A percentile compares a stretch with the other conserved stretches of the same genome.
Evolutionary conservation across 768 basidiomycete genomes (phyloP).

Genomic region (Mycena maculata): DNA sequence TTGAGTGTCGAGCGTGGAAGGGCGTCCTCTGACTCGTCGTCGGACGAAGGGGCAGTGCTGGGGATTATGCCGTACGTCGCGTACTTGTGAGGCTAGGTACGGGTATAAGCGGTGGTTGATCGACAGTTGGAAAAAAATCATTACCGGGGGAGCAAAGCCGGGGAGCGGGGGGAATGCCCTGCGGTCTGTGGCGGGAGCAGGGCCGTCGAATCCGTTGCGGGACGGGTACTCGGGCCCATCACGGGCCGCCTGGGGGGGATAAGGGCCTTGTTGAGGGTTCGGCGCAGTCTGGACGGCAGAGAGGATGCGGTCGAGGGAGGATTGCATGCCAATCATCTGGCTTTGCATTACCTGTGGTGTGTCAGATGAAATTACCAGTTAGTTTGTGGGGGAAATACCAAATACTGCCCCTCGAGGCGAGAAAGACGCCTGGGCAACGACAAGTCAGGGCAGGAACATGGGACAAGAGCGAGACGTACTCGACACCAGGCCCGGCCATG

Average conservation of each 20-base stretch:
- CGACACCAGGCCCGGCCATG: slow-evolving; percentile 73
- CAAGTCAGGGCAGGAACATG: slow-evolving; percentile 22
- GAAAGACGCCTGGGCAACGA: slow-evolving; percentile 72
- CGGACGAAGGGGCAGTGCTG: slow-evolving; percentile 85
- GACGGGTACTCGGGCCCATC: slow-evolving; percentile 48
- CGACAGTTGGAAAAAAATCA: slow-evolving; percentile 39
- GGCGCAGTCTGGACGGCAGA: slow-evolving; percentile 64
- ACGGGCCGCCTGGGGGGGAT: slow-evolving; percentile 43
- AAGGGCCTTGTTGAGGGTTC: slow-evolving; percentile 34
- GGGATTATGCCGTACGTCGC: slow-evolving; percentile 92
- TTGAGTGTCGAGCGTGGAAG: slow-evolving; percentile 86
- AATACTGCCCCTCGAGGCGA: slow-evolving; percentile 86
- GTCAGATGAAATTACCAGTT: slow-evolving; percentile 4
- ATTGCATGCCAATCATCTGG: slow-evolving; percentile 96
- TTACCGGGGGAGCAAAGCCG: slow-evolving; percentile 90
- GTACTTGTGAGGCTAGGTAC: slow-evolving; percentile 66
- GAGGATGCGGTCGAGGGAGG: slow-evolving; percentile 86
- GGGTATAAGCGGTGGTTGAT: slow-evolving; percentile 34
- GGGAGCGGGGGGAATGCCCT: slow-evolving; percentile 85
- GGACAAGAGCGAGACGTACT: slow-evolving; percentile 60
- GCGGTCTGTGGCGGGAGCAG: slow-evolving; percentile 46
- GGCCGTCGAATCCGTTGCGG: slow-evolving; percentile 55
- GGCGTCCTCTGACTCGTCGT: slow-evolving; percentile 93
- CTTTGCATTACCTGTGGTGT: slow-evolving; percentile 79
- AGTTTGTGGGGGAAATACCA: slow-evolving; percentile 57